Evolutionary conservation across 352 stramenopile genomes (phyloP).

Genomic region (Globisporangium splendens): DNA sequence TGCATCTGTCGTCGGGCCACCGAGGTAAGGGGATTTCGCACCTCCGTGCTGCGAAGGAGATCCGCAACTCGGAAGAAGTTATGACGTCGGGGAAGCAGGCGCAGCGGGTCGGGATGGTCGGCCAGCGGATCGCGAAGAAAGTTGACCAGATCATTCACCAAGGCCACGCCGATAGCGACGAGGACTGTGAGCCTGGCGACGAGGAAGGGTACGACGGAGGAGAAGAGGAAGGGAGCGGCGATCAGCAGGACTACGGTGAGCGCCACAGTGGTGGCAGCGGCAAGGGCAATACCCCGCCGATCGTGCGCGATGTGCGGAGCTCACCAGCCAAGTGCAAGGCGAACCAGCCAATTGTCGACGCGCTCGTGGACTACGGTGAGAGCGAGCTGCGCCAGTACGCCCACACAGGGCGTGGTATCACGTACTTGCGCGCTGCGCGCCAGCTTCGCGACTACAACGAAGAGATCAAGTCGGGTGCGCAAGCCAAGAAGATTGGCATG

Average conservation of each 20-base stretch:
- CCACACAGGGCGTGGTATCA: constrained; percentile 58
- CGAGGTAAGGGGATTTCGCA: constrained; percentile 77
- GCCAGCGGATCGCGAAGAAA: constrained; percentile 48
- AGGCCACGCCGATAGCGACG: constrained; percentile 63
- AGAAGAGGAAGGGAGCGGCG: constrained; percentile 6
- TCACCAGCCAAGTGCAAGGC: constrained; percentile 30
- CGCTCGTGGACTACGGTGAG: constrained; percentile 55
- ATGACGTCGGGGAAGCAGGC: constrained; percentile 55
- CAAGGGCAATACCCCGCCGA: constrained; percentile 24
- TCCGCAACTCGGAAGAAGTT: constrained; percentile 46
- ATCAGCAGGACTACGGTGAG: constrained; percentile 3
- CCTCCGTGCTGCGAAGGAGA: constrained; percentile 55
- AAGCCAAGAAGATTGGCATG: constrained; percentile 53
- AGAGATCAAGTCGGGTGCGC: constrained; percentile 39
- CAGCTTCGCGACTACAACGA: constrained; percentile 40
- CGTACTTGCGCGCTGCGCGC: constrained; percentile 59
- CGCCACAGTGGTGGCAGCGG: constrained; percentile 2
- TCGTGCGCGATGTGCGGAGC: constrained; percentile 48
- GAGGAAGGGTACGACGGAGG: constrained; percentile 35
- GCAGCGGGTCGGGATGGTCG: constrained; percentile 57
- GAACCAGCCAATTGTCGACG: constrained; percentile 69
- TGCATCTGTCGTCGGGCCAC: constrained; percentile 56
- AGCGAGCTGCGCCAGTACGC: constrained; percentile 36
- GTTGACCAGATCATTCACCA: constrained; percentile 75
- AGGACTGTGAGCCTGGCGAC: constrained; percentile 58